Conservation (phyloP, 768 basidiomycete species). For the Amanita rimosa region DNA sequence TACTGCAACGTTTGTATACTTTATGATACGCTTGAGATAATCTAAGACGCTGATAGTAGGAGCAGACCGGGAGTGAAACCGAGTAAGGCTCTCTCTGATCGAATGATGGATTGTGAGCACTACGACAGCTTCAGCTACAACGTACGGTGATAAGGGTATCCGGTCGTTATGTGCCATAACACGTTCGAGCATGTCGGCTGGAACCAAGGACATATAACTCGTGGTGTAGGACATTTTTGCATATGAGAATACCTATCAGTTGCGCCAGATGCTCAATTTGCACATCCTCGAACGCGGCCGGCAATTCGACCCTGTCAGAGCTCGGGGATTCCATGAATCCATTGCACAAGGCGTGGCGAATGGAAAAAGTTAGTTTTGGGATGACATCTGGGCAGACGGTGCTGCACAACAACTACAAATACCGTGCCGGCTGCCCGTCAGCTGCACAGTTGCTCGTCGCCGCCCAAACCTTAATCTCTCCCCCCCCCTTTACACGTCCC, state of each 20-base stretch:
- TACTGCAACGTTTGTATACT: conserved; percentile 94
- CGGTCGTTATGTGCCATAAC: conserved; percentile 94
- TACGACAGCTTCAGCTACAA: conserved; percentile 11
- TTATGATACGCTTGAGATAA: conserved; percentile 89
- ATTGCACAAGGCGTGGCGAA: conserved; percentile 41
- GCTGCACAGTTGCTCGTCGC: conserved; percentile 52
- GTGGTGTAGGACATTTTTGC: not conserved
- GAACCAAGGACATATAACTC: conserved; percentile 11
- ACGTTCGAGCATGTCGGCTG: conserved; percentile 94
- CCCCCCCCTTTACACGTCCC: not conserved
- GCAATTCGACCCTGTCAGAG: conserved; percentile 64
- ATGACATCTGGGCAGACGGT: conserved; percentile 9
- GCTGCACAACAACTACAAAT: conserved; percentile 27
- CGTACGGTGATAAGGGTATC: conserved; percentile 81
- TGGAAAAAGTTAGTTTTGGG: not conserved
- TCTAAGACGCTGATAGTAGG: conserved; percentile 85
- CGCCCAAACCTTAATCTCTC: conserved; percentile 38
- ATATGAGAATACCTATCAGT: conserved; percentile 61
- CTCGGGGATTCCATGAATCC: conserved; percentile 71
- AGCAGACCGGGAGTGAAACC: conserved; percentile 91
- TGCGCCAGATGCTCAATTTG: conserved; percentile 74
- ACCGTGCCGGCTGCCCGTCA: conserved; percentile 6
- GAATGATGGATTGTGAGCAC: conserved; percentile 10
- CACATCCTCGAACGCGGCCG: conserved; percentile 76
- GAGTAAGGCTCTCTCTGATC: conserved; percentile 75